phyloP scores from a whole-genome alignment of 768 basidiomycete species.

The Rhodotorula taiwanensis region DNA sequence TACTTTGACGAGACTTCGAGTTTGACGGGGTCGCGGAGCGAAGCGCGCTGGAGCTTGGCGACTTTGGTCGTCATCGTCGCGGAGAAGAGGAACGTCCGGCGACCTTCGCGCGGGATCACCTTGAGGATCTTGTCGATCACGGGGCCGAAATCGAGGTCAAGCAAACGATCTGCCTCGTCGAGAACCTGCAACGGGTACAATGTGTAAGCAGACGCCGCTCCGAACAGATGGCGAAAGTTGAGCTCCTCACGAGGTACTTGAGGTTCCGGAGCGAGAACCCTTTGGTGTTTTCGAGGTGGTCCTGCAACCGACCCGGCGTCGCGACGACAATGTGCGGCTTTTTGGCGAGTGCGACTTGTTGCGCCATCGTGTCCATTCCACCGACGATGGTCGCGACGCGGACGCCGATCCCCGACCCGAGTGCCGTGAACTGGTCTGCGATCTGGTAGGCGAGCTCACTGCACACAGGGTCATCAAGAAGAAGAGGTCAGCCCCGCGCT shows the following conservation, averaged over 20 bases:
- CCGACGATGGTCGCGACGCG: slow-evolving; percentile 89
- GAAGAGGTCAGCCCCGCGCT: not conserved
- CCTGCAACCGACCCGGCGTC: slow-evolving; percentile 84
- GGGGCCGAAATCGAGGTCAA: slow-evolving; percentile 94
- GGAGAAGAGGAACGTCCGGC: slow-evolving; percentile 92
- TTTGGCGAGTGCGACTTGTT: slow-evolving; percentile 86
- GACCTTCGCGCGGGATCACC: slow-evolving; percentile 75
- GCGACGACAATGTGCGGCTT: slow-evolving; percentile 90
- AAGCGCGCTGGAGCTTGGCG: slow-evolving; percentile 88
- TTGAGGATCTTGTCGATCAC: slow-evolving; percentile 95
- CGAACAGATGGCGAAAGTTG: no score
- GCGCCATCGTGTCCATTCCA: slow-evolving; percentile 83
- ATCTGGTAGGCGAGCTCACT: slow-evolving; percentile 96
- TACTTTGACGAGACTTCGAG: slow-evolving; percentile 96
- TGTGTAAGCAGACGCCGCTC: no score
- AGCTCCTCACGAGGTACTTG: slow-evolving; percentile 83
- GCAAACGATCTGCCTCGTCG: slow-evolving; percentile 89
- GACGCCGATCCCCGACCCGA: slow-evolving; percentile 88
- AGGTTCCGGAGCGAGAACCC: slow-evolving; percentile 80
- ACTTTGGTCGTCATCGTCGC: slow-evolving; percentile 99
- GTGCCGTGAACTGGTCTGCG: slow-evolving; percentile 85
- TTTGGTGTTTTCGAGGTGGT: slow-evolving; percentile 95
- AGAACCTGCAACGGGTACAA: slow-evolving; percentile 60
- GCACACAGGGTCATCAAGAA: not conserved
- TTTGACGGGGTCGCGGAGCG: slow-evolving; percentile 82